Percentiles rank a stretch among this genome's conserved stretches.
phyloP scores from a whole-genome alignment of 768 basidiomycete species.

The Boletellus ananiceps region DNA sequence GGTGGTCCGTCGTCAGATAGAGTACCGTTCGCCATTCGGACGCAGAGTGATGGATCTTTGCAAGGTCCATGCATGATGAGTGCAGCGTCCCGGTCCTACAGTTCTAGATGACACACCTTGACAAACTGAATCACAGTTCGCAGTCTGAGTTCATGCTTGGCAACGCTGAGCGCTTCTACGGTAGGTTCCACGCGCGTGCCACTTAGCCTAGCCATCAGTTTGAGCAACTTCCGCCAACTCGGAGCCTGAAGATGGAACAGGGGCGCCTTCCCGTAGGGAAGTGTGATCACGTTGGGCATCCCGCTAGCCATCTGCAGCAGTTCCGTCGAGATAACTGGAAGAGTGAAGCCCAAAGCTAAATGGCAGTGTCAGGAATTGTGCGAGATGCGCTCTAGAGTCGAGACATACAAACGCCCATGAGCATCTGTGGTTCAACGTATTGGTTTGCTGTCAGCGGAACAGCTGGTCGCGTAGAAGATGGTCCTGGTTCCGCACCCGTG shows the following conservation, averaged over 20 bases:
- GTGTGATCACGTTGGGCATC: conserved; percentile 69
- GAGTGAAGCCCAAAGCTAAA: conserved; percentile 63
- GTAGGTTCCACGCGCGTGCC: conserved; percentile 68
- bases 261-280: conserved; percentile 65
- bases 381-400: neutral
- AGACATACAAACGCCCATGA: conserved; percentile 60
- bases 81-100: neutral
- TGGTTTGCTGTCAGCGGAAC: conserved; percentile 27
- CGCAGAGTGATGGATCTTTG: conserved; percentile 54
- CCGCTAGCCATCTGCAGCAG: conserved; percentile 45
- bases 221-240: conserved; percentile 69
- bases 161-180: conserved; percentile 56
- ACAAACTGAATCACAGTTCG: conserved; percentile 78
- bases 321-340: conserved; percentile 49
- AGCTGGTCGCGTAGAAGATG: conserved; percentile 14
- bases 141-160: conserved; percentile 53
- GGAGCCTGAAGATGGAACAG: conserved; percentile 71
- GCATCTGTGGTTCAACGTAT: conserved; percentile 56
- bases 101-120: conserved; percentile 44
- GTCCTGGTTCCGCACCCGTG: conserved; percentile 7
- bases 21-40: conserved; percentile 69
- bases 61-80: conserved; percentile 1
- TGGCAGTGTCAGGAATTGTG: conserved; percentile 8
- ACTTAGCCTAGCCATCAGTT: conserved; percentile 69
- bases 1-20: conserved; percentile 74